Conservation (phyloP, 75 land plant species). For the Selaginella tamariscina region DNA sequence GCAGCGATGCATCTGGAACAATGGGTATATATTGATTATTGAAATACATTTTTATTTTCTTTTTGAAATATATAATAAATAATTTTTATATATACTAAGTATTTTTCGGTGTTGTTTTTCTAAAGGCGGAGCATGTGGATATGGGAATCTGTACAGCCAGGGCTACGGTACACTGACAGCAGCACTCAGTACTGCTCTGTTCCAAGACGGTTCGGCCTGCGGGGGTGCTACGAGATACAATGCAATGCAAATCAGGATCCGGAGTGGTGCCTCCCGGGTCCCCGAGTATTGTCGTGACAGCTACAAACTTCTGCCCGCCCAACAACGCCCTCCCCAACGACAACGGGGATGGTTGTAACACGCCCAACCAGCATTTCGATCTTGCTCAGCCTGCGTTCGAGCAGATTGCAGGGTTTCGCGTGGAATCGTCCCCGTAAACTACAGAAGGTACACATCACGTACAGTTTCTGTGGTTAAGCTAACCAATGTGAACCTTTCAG, state of each 20-base stretch:
- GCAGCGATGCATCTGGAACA: no score
- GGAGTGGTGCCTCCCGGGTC: conserved; percentile 10
- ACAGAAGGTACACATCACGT: not conserved
- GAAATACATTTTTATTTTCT: no score
- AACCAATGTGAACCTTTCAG: no score
- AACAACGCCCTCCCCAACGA: conserved; percentile 14
- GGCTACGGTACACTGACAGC: conserved; percentile 43
- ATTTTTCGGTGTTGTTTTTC: no score
- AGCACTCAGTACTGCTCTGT: conserved; percentile 40
- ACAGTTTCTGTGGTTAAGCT: no score
- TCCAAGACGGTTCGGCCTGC: conserved; percentile 44
- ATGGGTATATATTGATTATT: no score
- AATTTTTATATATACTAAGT: no score
- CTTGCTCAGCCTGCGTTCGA: not conserved
- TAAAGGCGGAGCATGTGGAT: conserved; percentile 22
- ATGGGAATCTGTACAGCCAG: no score
- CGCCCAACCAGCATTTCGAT: not conserved
- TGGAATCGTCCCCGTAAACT: not conserved
- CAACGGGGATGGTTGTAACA: not conserved
- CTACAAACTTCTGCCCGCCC: conserved; percentile 8
- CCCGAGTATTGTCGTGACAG: conserved; percentile 2
- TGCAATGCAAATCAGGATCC: conserved; percentile 18
- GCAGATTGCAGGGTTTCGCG: not conserved
- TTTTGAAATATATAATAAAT: no score
- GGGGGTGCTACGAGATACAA: conserved; percentile 44